A percentile compares a stretch with the other conserved stretches of the same genome.
Conservation (phyloP, 2,329 filamentous ascomycete genomes). For the Arthroderma sp. region DNA sequence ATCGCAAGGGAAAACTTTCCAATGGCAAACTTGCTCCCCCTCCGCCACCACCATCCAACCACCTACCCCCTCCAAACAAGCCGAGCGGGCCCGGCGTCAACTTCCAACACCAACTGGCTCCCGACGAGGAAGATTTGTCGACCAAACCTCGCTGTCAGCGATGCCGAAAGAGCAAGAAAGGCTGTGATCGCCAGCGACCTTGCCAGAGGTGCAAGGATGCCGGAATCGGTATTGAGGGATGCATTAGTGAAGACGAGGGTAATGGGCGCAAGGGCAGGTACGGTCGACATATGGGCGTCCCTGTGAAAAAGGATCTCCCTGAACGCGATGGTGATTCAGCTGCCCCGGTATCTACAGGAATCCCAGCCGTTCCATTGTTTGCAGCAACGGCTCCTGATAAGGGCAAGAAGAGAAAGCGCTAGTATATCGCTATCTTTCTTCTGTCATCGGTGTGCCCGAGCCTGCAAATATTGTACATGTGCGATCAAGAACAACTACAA, state of each 20-base stretch:
- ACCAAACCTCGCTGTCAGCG: slow-evolving; percentile 95
- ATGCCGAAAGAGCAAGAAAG: slow-evolving; percentile 99
- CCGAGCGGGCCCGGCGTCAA: slow-evolving; percentile 44
- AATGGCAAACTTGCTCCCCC: slow-evolving; percentile 42
- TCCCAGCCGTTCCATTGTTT: slow-evolving; percentile 20
- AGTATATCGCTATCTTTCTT: slow-evolving; percentile 7
- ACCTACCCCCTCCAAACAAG: slow-evolving; percentile 40
- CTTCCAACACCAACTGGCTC: slow-evolving; percentile 47
- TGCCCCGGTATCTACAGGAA: slow-evolving; percentile 39
- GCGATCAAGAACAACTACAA: too few species aligned
- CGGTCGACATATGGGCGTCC: slow-evolving; percentile 54
- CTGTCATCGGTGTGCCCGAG: too few species aligned
- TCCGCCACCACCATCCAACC: slow-evolving; percentile 22
- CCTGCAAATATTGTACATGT: neutral
- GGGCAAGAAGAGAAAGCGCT: slow-evolving; percentile 59
- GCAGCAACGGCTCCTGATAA: slow-evolving; percentile 37
- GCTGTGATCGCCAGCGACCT: slow-evolving; percentile 89
- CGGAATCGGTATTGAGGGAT: slow-evolving; percentile 82
- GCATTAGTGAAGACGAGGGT: slow-evolving; percentile 93
- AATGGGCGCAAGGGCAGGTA: slow-evolving; percentile 95
- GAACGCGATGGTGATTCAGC: slow-evolving; percentile 29
- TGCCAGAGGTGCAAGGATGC: slow-evolving; percentile 94
- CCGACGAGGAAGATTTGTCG: slow-evolving; percentile 79
- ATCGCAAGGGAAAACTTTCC: slow-evolving; percentile 27
- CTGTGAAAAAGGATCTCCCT: slow-evolving; percentile 43